A percentile compares a stretch with the other conserved stretches of the same genome.
phyloP scores from a whole-genome alignment of 169 alveolate species.

The Pseudocohnilembus persalinus region DNA sequence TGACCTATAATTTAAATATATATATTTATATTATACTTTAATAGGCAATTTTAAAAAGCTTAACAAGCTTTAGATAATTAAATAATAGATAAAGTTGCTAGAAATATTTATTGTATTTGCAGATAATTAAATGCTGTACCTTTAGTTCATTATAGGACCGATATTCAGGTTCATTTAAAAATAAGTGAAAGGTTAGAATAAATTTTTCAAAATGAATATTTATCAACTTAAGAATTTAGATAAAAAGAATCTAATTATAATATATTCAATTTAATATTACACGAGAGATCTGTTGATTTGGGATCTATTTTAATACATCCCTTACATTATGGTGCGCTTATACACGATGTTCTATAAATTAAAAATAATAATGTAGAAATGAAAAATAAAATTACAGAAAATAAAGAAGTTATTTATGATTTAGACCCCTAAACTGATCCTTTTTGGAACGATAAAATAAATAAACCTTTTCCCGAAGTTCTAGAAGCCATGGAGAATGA shows the following conservation, averaged over 20 bases:
- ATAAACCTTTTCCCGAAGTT: constrained; percentile 21
- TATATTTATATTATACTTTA: too few relatives aligned
- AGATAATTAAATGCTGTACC: constrained; percentile 32
- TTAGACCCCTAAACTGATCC: constrained; percentile 5
- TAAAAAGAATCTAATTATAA: constrained; percentile 11
- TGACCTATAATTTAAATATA: too few relatives aligned
- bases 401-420: neutral
- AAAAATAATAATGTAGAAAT: constrained; percentile 33
- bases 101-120: constrained; percentile 20
- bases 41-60: too few relatives aligned
- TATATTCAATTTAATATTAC: neutral
- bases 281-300: constrained; percentile 32
- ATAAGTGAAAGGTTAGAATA: neutral
- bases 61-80: neutral
- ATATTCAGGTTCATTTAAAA: constrained; percentile 3
- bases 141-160: constrained; percentile 8
- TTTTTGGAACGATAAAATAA: constrained; percentile 13
- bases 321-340: constrained; percentile 36
- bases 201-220: constrained; percentile 18
- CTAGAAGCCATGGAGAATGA: neutral
- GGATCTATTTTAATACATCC: constrained; percentile 32
- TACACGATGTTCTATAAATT: constrained; percentile 32
- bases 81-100: constrained; percentile 13
- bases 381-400: constrained; percentile 3
- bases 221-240: constrained; percentile 8